Conservation (phyloP, 208 protist genomes). For the Trichomonas vaginalis region DNA sequence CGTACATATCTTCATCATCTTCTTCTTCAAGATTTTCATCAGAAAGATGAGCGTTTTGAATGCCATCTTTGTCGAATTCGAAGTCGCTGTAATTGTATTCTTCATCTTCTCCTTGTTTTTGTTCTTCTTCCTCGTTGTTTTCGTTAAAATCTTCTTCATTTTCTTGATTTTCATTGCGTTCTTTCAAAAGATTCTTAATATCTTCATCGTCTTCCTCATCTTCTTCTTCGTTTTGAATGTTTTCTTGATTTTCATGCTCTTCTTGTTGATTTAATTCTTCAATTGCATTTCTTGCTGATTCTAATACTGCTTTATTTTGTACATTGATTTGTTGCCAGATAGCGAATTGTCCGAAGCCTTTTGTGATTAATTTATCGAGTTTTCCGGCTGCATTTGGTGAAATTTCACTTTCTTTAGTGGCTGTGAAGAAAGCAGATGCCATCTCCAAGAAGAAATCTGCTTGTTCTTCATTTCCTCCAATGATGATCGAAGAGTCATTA, state of each 20-base stretch:
- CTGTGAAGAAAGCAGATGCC: background rate
- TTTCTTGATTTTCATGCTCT: background rate
- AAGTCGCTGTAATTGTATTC: background rate
- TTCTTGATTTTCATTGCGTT: background rate
- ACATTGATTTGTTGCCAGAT: background rate
- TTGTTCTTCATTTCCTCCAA: background rate
- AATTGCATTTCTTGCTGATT: background rate
- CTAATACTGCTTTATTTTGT: background rate
- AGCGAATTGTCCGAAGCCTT: background rate
- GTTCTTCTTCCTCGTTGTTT: background rate
- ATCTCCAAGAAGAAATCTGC: background rate
- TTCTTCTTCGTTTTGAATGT: background rate
- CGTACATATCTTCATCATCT: background rate
- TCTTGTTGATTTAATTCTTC: background rate
- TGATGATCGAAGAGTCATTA: background rate
- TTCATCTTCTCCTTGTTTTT: no score
- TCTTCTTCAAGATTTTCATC: background rate
- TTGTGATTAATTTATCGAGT: background rate
- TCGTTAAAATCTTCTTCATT: background rate
- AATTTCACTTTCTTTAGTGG: background rate
- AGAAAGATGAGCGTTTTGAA: background rate
- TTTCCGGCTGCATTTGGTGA: background rate
- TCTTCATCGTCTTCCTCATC: background rate
- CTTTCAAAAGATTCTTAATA: background rate
- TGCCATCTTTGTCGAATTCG: background rate